These are phyloP conservation scores for Tolypocladium paradoxum DNA, from an alignment of 2,329 filamentous ascomycete genomes.

Conservation along the genomic window DNA sequence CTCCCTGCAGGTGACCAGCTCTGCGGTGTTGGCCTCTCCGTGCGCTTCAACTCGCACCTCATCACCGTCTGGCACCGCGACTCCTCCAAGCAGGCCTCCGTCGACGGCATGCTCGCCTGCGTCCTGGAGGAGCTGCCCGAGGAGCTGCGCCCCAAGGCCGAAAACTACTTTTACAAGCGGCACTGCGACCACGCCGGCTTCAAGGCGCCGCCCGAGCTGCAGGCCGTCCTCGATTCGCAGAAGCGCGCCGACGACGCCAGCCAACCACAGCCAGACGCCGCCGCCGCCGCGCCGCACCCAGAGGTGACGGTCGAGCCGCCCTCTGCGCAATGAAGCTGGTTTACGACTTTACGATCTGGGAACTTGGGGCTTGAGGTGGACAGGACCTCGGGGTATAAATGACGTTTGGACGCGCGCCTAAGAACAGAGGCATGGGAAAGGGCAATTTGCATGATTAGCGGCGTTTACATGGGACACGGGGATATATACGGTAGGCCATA, in stretches of 20 bases:
- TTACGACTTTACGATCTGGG: not conserved
- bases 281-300: conserved; percentile 11
- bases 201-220: conserved; percentile 50
- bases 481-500: too few species aligned
- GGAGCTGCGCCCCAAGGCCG: conserved; percentile 60
- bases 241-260: conserved; percentile 35
- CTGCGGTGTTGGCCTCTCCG: conserved; percentile 77
- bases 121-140: conserved; percentile 63
- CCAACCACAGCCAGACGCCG: conserved; percentile 8
- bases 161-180: conserved; percentile 76
- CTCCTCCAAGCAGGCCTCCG: conserved; percentile 65
- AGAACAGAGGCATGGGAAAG: not conserved
- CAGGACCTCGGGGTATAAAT: not conserved
- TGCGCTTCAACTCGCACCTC: conserved; percentile 80
- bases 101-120: conserved; percentile 61
- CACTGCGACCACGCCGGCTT: conserved; percentile 83
- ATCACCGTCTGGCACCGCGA: conserved; percentile 93
- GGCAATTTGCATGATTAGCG: not conserved
- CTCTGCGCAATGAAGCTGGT: conserved; percentile 12
- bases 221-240: conserved; percentile 46
- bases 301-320: conserved; percentile 13
- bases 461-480: not conserved
- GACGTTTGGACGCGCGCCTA: not conserved
- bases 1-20: conserved; percentile 61
- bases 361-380: not conserved